Evolutionary conservation across 1,284 basidiomycete species (phyloP), one percentile per base, ranked within the genome.

Genomic region (Rhodotorula sp.): DNA sequence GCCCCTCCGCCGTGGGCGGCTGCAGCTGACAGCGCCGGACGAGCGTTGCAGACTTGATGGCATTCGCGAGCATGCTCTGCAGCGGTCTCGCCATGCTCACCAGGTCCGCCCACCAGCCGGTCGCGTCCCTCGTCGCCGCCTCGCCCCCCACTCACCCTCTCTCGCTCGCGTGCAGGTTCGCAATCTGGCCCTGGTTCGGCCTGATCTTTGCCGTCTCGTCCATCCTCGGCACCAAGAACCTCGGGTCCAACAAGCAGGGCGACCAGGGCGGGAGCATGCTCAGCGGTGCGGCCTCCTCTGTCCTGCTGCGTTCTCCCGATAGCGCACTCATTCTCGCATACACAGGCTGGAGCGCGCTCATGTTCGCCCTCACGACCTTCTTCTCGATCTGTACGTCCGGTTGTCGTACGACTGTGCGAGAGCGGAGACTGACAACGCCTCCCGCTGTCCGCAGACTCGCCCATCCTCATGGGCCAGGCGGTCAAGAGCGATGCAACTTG

Each of bases 151-250:
- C 44, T 14, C 4, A 17, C 19, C 25, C 27, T 54, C 3, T 21
- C 16, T 25, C 21, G 16, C 41, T 34, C 10, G 8, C 10, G 8
- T 19, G n/a, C 58, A 72, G 70, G 21, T 73, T 64, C 52, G 53
- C 72, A 21, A 67, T 70, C 66, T 73, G 68, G 68, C 62, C 65
- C 13, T 73, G 72, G 72, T 21, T 73, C 53, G 68, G 57, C 49
- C 25, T 68, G 49, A 34, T 73, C 46, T 53, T 73, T 25, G 64
- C 68, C 23, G 17, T 70, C 44, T 55, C 48, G 21, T 56, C 41
- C 41, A 21, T 73, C 49, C 49, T 67, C 23, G 59, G 61, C 10
- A 19, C 44, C 14, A 70, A 70, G 62, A 62, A 14, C 23, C 68
- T 67, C 50, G 66, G 56, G 0, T 25, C 45, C 3, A 42, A 44